Base-by-base conservation (phyloP, 2,329 filamentous ascomycete species). In the Dryadomyces quercivorus region DNA sequence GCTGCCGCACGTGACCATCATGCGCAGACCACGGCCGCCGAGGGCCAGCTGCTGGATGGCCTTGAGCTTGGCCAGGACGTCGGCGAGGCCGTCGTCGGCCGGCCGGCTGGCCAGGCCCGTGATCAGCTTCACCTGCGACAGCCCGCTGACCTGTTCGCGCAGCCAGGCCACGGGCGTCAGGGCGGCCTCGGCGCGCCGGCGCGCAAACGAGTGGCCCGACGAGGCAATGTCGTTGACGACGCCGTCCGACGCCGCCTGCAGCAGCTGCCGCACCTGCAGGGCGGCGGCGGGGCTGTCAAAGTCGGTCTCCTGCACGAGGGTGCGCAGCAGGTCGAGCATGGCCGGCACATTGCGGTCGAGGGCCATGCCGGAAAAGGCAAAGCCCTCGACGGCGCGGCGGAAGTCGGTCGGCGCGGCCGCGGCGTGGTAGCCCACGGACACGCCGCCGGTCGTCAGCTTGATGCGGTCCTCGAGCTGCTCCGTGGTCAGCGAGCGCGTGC, bases 381-480 rank as follows among this genome's bases (percentile, higher is more conserved):
- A 72, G 0, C 93, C 93, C 69, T 98, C 93, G 18, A 80, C 82
- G 9, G 84, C 86, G 26, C 78, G 73, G 34, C 78, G 76, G 54
- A 88, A 81, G 60, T 92, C 81, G 1, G 77, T 77, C 0, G 92
- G 88, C 2, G 84, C 89, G 0, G 91, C 81, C 0, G 85, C 83
- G n/a, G 85, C 81, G 69, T 94, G 87, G 61, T 95, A 91, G 1
- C 86, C 84, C 16, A 94, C 83, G 2, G 84, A 87, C 42, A 98
- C 80, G 10, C 93, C 93, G 20, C 93, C 93, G 1, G 93, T 97
- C 72, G 94, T 95, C 34, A 97, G 77, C 68, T 97, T 97, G 67
- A 98, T 96, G 54, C 91, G 71, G 64, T 97, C 93, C 68, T 98
- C 93, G 52, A 97, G 80, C 67, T 96, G 84, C 67, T 96, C 93